Percentiles rank a stretch among this genome's conserved stretches.
phyloP scores from a whole-genome alignment of 306 rosid species.

The Trichosanthes truncata region DNA sequence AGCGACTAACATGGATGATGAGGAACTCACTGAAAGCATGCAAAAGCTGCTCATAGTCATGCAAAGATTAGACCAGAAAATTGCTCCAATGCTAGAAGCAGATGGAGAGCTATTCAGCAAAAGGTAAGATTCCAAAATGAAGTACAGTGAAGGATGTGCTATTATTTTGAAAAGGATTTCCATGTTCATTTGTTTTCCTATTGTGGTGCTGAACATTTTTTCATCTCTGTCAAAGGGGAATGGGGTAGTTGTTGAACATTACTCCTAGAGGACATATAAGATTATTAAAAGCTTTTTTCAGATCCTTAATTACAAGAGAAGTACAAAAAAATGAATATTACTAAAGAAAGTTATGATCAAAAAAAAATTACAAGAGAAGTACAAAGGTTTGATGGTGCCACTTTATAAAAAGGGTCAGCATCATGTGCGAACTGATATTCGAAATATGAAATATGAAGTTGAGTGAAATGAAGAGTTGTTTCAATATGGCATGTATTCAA shows the following conservation, averaged over 20 bases:
- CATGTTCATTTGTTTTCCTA: neutral
- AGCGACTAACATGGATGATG: constrained; percentile 82
- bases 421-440: neutral
- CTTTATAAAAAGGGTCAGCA: too few species aligned
- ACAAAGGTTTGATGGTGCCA: too few species aligned
- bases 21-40: constrained; percentile 85
- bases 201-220: neutral
- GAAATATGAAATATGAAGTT: neutral
- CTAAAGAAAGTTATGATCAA: too few species aligned
- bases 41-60: constrained; percentile 89
- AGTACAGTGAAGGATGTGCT: neutral
- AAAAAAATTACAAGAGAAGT: neutral
- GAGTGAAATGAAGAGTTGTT: neutral
- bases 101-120: constrained; percentile 87
- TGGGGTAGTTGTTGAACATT: neutral
- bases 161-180: neutral
- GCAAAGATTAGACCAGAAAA: constrained; percentile 89
- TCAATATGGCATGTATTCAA: neutral
- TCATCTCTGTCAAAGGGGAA: neutral
- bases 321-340: neutral
- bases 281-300: neutral
- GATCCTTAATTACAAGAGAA: neutral
- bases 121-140: constrained; percentile 34
- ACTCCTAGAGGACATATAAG: neutral
- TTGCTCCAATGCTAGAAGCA: constrained; percentile 79